Conservation (phyloP, 495 filamentous ascomycete genomes). For the Penicillium silybi region DNA sequence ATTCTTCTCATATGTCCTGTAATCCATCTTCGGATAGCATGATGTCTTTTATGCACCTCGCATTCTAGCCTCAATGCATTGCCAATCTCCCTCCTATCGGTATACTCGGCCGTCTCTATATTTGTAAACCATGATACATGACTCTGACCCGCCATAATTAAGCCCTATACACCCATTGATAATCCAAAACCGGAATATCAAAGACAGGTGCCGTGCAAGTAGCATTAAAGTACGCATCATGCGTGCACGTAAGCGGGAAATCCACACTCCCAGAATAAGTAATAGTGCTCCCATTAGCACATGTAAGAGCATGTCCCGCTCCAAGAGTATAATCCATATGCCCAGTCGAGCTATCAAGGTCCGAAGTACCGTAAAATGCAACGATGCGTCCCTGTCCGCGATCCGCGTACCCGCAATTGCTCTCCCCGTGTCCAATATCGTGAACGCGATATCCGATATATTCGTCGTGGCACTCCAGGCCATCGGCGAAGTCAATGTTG, state of each 20-base stretch:
- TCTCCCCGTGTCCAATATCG: constrained; percentile 31
- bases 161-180: constrained; percentile 22
- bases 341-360: constrained; percentile 18
- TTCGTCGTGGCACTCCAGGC: constrained; percentile 30
- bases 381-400: constrained; percentile 28
- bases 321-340: constrained; percentile 34
- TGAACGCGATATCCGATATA: constrained; percentile 36
- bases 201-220: constrained; percentile 31
- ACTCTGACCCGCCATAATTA: background rate
- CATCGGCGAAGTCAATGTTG: constrained; percentile 30
- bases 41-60: too few species aligned
- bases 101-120: background rate
- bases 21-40: too few species aligned
- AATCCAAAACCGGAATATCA: constrained; percentile 29
- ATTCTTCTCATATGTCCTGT: background rate
- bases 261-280: constrained; percentile 32
- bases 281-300: constrained; percentile 32
- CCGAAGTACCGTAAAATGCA: constrained; percentile 31
- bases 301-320: constrained; percentile 29
- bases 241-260: constrained; percentile 23
- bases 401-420: constrained; percentile 35
- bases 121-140: background rate
- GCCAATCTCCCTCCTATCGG: background rate
- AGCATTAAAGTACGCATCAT: constrained; percentile 32
- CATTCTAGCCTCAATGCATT: too few species aligned